Evolutionary conservation across 139 green algal genomes (phyloP).

Genomic region (Asterochloris erici): DNA sequence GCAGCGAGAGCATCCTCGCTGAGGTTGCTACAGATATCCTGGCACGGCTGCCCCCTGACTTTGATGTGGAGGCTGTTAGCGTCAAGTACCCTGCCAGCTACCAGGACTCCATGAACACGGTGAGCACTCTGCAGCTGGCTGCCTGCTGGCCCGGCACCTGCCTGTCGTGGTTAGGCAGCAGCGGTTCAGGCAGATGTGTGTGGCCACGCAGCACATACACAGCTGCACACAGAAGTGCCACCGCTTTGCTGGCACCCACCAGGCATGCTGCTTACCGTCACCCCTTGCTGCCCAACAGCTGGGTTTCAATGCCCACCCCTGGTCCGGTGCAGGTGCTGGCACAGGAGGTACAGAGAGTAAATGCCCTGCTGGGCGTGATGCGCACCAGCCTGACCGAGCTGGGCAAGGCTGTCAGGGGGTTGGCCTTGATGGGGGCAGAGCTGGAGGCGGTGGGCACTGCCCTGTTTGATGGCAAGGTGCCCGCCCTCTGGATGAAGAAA

Average conservation of each 20-base stretch:
- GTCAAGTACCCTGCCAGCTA: conserved; percentile 67
- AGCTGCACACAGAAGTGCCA: no score
- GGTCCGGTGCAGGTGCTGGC: conserved; percentile 12
- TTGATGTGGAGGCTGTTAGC: conserved; percentile 57
- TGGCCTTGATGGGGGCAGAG: conserved; percentile 75
- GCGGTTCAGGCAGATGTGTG: no score
- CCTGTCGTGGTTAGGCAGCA: no score
- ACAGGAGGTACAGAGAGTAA: conserved; percentile 77
- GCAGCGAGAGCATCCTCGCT: conserved; percentile 30
- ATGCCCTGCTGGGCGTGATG: conserved; percentile 61
- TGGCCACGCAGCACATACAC: no score
- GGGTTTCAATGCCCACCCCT: background rate
- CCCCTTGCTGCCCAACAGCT: background rate
- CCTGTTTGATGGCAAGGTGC: conserved; percentile 59
- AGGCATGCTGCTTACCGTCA: no score
- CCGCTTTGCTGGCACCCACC: no score
- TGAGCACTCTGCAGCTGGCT: conserved; percentile 12
- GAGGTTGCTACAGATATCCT: conserved; percentile 38
- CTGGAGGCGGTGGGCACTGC: conserved; percentile 57
- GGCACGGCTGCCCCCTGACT: conserved; percentile 29
- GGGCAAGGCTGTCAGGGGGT: conserved; percentile 72
- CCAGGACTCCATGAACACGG: conserved; percentile 82
- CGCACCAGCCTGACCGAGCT: conserved; percentile 57
- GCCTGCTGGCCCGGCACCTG: no score
- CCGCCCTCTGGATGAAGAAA: conserved; percentile 62